Conservation (phyloP, 306 rosid genomes). For the Medicago truncatula region MtrunA17r5.0-ANR NC_053047.1:28971001-28971500, state of each 20-base stretch:
- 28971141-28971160: no score
- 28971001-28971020: neutral
- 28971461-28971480: neutral
- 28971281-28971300: conserved; percentile 9
- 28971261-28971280: conserved; percentile 21
- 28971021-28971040: neutral
- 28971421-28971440: neutral
- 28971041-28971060: neutral
- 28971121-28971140: neutral
- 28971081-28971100: neutral
- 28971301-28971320: neutral
- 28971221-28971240: conserved; percentile 36
- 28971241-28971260: conserved; percentile 27
- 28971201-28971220: neutral
- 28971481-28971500: neutral
- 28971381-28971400: neutral
- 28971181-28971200: neutral
- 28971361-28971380: neutral
- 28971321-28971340: neutral
- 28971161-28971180: neutral
- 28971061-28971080: neutral
- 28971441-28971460: neutral
- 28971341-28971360: neutral
- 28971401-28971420: neutral
- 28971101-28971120: no score